Conservation (phyloP, 768 basidiomycete species). For the Leucocoprinus leucothites region DNA sequence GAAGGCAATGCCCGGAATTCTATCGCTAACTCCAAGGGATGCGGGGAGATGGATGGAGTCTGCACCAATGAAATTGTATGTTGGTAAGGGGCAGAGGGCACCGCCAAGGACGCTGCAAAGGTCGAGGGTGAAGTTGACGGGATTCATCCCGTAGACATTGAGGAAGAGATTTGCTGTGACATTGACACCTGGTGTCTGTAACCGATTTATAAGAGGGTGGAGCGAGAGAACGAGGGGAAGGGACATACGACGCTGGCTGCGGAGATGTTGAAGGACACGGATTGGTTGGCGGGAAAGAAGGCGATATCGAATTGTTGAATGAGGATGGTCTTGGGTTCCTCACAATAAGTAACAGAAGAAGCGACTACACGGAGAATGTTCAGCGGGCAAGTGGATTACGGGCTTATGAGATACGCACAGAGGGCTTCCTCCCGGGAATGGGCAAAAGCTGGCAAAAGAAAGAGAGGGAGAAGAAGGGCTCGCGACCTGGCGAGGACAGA, state of each 20-base stretch:
- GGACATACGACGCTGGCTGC: conserved; percentile 80
- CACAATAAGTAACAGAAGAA: conserved; percentile 85
- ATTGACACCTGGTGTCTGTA: conserved; percentile 69
- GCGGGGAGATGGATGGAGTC: conserved; percentile 64
- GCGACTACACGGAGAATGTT: conserved; percentile 51
- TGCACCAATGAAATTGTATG: conserved; percentile 86
- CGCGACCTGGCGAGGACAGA: conserved; percentile 76
- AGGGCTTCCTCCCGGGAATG: conserved; percentile 52
- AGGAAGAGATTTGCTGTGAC: conserved; percentile 80
- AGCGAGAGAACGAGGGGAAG: conserved; percentile 6
- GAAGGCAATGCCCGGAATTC: conserved; percentile 80
- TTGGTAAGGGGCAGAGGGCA: conserved; percentile 77
- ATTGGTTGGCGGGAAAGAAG: conserved; percentile 68
- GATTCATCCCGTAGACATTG: conserved; percentile 84
- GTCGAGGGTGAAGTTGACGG: conserved; percentile 82
- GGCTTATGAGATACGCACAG: conserved; percentile 43
- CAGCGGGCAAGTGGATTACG: conserved; percentile 3
- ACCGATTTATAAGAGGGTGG: conserved; percentile 16
- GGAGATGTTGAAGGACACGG: conserved; percentile 80
- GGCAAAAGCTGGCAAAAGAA: conserved; percentile 34
- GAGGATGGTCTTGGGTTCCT: conserved; percentile 75
- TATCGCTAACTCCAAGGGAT: conserved; percentile 49
- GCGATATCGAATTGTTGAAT: conserved; percentile 74
- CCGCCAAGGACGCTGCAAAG: conserved; percentile 78
- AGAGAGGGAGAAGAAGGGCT: conserved; percentile 41